Percentiles rank a stretch among this genome's conserved stretches.
These are phyloP conservation scores for Schwanniomyces pseudopolymorphus DNA, from an alignment of 805 yeast genomes.

Conservation along the genomic window DNA sequence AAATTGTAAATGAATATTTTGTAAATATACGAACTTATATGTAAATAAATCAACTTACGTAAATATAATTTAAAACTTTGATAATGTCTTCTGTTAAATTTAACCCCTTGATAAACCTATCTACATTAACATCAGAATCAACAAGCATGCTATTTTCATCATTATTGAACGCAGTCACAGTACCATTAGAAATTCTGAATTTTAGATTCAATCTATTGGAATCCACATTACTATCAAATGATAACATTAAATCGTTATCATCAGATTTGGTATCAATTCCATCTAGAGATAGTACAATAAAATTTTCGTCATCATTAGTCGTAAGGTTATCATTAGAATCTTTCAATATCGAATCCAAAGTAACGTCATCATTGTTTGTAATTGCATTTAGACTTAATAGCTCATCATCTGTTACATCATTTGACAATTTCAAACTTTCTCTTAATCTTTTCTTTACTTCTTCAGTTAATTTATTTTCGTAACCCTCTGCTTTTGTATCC, in stretches of 20 bases:
- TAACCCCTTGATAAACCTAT: constrained; percentile 23
- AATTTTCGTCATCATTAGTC: neutral
- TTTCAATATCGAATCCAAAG: constrained; percentile 27
- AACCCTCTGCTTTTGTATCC: neutral
- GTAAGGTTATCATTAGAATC: constrained; percentile 15
- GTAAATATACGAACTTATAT: constrained; percentile 4
- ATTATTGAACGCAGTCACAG: constrained; percentile 6
- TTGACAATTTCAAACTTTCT: constrained; percentile 33
- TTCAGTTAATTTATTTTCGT: constrained; percentile 13
- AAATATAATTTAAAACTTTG: constrained; percentile 17
- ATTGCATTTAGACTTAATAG: constrained; percentile 32
- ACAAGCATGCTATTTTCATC: constrained; percentile 21
- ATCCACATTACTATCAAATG: constrained; percentile 15
- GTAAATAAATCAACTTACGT: constrained; percentile 3
- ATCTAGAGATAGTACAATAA: constrained; percentile 15
- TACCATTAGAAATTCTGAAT: constrained; percentile 33
- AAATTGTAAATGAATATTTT: constrained; percentile 51
- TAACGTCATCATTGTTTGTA: constrained; percentile 19
- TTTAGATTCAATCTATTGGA: constrained; percentile 13
- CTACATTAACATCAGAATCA: constrained; percentile 10
- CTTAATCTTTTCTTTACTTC: constrained; percentile 30
- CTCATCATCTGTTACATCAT: constrained; percentile 40
- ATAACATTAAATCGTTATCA: constrained; percentile 20
- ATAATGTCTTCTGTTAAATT: constrained; percentile 32
- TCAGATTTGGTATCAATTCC: constrained; percentile 23